Conservation (phyloP, 176 grass and related monocot species). For the Cenchrus purpureus region DNA sequence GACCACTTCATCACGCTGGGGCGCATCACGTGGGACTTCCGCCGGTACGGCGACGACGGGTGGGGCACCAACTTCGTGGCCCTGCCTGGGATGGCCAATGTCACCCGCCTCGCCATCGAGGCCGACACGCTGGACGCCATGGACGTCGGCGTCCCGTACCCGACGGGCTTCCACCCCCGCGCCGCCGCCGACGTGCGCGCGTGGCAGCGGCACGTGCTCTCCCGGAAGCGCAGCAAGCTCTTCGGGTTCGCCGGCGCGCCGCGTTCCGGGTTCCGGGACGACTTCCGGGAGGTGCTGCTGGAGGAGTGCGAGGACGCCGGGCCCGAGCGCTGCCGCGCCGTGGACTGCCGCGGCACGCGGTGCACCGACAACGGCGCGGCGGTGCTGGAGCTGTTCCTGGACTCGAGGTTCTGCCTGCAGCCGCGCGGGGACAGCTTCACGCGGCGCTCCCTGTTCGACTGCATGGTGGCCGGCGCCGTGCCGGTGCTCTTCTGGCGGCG, state of each 20-base stretch:
- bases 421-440: slow-evolving; percentile 94
- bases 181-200: slow-evolving; percentile 53
- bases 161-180: slow-evolving; percentile 80
- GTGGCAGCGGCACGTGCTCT: slow-evolving; percentile 74
- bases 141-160: slow-evolving; percentile 85
- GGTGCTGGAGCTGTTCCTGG: slow-evolving; percentile 74
- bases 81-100: slow-evolving; percentile 67
- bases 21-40: slow-evolving; percentile 96
- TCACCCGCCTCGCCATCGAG: slow-evolving; percentile 85
- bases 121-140: slow-evolving; percentile 48
- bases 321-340: slow-evolving; percentile 47
- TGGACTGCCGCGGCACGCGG: slow-evolving; percentile 61
- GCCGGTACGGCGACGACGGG: slow-evolving; percentile 49
- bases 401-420: slow-evolving; percentile 87
- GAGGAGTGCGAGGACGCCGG: slow-evolving; percentile 73
- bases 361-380: slow-evolving; percentile 57
- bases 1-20: slow-evolving; percentile 87
- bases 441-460: slow-evolving; percentile 89
- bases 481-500: slow-evolving; percentile 87
- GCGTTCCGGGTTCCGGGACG: slow-evolving; percentile 61
- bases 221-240: slow-evolving; percentile 44
- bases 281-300: slow-evolving; percentile 70
- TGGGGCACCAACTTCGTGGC: slow-evolving; percentile 81
- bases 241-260: slow-evolving; percentile 80
- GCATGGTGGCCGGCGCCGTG: slow-evolving; percentile 86